A percentile compares a stretch with the other conserved stretches of the same genome.
These are phyloP conservation scores for Suillus ampliporus DNA, from an alignment of 768 basidiomycete genomes.

Conservation along the genomic window DNA sequence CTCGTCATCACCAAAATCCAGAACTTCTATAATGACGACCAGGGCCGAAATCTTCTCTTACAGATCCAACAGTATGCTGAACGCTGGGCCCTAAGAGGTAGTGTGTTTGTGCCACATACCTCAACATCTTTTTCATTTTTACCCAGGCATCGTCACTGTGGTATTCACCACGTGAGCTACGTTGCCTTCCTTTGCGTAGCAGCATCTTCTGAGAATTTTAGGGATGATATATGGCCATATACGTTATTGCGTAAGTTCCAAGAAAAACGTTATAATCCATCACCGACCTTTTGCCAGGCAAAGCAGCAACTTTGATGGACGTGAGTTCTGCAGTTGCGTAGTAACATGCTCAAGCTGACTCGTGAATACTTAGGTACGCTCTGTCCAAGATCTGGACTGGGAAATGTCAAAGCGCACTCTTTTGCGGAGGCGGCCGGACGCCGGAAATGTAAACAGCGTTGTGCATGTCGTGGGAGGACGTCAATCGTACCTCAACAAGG, in stretches of 20 bases:
- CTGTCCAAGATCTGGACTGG: constrained; percentile 70
- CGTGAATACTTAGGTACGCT: constrained; percentile 55
- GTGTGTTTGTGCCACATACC: constrained; percentile 10
- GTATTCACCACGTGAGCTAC: constrained; percentile 73
- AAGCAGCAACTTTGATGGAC: constrained; percentile 76
- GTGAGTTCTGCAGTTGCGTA: constrained; percentile 38
- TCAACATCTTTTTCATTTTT: constrained; percentile 7
- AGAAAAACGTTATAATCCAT: constrained; percentile 17
- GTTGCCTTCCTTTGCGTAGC: constrained; percentile 15
- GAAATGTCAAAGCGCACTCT: constrained; percentile 65
- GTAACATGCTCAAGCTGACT: constrained; percentile 2
- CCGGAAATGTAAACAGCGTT: constrained; percentile 46
- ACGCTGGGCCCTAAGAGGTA: constrained; percentile 82
- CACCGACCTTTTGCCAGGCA: constrained; percentile 48
- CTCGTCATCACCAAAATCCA: constrained; percentile 84
- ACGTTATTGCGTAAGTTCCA: constrained; percentile 60
- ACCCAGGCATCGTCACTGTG: constrained; percentile 72
- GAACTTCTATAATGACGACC: constrained; percentile 76
- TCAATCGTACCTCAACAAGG: constrained; percentile 75
- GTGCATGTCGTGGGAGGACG: constrained; percentile 77
- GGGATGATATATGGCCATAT: constrained; percentile 88
- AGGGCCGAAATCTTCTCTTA: constrained; percentile 77
- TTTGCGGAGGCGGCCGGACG: constrained; percentile 19
- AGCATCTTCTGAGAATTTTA: constrained; percentile 37
- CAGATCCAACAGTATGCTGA: constrained; percentile 89